These are phyloP conservation scores for Blastobotrys capitulatus DNA, from an alignment of 1,139 yeast species.

Conservation along the genomic window DNA sequence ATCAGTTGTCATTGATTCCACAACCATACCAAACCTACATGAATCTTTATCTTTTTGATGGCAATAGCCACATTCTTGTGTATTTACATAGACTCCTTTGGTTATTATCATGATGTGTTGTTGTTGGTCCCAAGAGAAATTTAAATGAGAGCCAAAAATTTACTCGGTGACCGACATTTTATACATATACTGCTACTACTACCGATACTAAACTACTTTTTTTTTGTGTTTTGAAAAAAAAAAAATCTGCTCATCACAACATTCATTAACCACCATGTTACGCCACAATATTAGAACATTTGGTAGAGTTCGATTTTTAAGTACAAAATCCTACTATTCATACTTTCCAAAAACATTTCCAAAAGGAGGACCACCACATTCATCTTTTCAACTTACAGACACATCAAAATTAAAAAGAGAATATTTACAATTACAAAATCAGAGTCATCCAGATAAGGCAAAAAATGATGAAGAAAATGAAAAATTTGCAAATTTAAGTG, in stretches of 20 bases:
- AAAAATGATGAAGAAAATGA: slow-evolving; percentile 21
- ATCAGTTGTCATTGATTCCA: slow-evolving; percentile 43
- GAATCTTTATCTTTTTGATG: slow-evolving; percentile 39
- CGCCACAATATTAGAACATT: too few species aligned
- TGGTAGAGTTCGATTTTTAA: not conserved
- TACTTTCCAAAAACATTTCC: slow-evolving; percentile 76
- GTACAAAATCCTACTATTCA: slow-evolving; percentile 37
- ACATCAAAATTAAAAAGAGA: slow-evolving; percentile 58
- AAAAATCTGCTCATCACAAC: too few species aligned
- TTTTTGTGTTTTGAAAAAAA: too few species aligned
- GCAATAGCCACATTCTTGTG: slow-evolving; percentile 50
- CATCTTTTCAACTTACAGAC: slow-evolving; percentile 51
- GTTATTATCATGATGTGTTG: not conserved
- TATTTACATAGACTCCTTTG: slow-evolving; percentile 14
- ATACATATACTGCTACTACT: too few species aligned
- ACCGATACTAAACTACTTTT: too few species aligned
- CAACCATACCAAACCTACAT: slow-evolving; percentile 39
- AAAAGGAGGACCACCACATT: slow-evolving; percentile 59
- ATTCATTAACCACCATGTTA: too few species aligned
- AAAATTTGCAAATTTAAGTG: slow-evolving; percentile 37
- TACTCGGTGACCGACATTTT: too few species aligned
- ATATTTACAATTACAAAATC: slow-evolving; percentile 64
- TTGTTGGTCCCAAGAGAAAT: too few species aligned
- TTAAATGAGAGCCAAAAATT: too few species aligned
- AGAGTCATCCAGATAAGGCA: slow-evolving; percentile 72